Base-by-base conservation (phyloP, 1,284 basidiomycete genomes). In the Malassezia nana region DNA sequence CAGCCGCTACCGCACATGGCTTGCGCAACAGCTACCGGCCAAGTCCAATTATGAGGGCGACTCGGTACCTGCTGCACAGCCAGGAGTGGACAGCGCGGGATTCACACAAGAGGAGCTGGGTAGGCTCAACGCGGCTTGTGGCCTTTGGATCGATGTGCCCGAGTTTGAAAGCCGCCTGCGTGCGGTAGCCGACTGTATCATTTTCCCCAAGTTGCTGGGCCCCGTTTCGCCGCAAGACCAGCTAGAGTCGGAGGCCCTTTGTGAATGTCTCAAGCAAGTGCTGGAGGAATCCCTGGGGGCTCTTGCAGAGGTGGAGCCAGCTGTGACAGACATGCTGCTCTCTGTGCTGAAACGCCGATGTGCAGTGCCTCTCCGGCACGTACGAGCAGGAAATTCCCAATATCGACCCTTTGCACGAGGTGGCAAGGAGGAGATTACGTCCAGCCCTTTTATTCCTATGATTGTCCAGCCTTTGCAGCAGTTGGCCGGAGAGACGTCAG, bases 331-430 rank as follows among this genome's bases (percentile, higher is more conserved):
- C 0, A 22, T 42, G 1, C 49, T 59, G 4, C 52, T 53, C 12
- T 68, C 77, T 4, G 83, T 91, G 51, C 77, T 96, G 20, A 81
- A 82, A 6, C 81, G 82, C 46, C 82, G 88, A 12, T 88, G 85
- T 60, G 84, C 83, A 57, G 90, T 94, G 63, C 83, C 86, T 3
- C 80, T 98, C 38, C 81, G 86, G 31, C 83, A 86, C 9, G 87
- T 95, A 44, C 82, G 88, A 42, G 86, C 87, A 0, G 86, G 94
- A 63, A 87, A 88, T 0, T 85, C 84, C 1, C 87, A 89, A 63
- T 86, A 88, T 64, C 80, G 88, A 1, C n/a, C 55, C 13, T 35
- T 39, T n/a, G 16, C 35, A 8, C 22, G 18, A 18, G 18, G 31
- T 4, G 4, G 30, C 2, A 35, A 30, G 33, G n/a, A 45, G 25